Conservation (phyloP, 345 rosid genomes). For the Bretschneidera sinensis region DNA sequence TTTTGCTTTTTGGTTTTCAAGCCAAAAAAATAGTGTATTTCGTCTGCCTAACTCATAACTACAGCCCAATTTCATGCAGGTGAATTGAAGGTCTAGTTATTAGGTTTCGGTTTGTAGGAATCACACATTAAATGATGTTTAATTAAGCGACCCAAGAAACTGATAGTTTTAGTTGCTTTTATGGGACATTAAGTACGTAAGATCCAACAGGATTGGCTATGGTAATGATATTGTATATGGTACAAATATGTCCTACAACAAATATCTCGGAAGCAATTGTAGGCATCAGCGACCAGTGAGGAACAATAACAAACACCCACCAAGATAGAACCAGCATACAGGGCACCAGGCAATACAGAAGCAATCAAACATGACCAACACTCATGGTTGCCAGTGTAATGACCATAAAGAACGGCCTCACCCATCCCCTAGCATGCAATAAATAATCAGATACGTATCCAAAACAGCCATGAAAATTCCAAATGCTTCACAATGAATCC, state of each 20-base stretch:
- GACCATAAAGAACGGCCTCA: constrained; percentile 52
- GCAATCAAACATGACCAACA: constrained; percentile 41
- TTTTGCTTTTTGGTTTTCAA: too few relatives aligned
- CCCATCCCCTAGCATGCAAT: constrained; percentile 32
- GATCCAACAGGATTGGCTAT: constrained; percentile 45
- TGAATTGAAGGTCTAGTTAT: too few relatives aligned
- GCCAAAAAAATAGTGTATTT: too few relatives aligned
- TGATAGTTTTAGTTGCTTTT: too few relatives aligned
- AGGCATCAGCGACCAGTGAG: constrained; percentile 55
- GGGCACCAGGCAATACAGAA: constrained; percentile 40
- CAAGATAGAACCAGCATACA: constrained; percentile 39
- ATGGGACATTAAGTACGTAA: too few relatives aligned
- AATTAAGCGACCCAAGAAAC: too few relatives aligned
- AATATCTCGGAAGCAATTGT: constrained; percentile 47
- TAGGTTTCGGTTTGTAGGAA: too few relatives aligned
- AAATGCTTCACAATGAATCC: constrained; percentile 45
- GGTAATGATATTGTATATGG: constrained; percentile 47
- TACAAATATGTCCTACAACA: constrained; percentile 44
- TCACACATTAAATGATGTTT: too few relatives aligned
- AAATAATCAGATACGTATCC: constrained; percentile 42
- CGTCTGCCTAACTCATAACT: too few relatives aligned
- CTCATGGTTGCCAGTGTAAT: constrained; percentile 38
- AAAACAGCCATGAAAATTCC: constrained; percentile 48
- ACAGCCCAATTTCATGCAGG: too few relatives aligned
- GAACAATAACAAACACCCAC: constrained; percentile 53